These are phyloP conservation scores for Aspergillus sclerotioniger DNA, from an alignment of 495 filamentous ascomycete genomes.

Conservation along the genomic window DNA sequence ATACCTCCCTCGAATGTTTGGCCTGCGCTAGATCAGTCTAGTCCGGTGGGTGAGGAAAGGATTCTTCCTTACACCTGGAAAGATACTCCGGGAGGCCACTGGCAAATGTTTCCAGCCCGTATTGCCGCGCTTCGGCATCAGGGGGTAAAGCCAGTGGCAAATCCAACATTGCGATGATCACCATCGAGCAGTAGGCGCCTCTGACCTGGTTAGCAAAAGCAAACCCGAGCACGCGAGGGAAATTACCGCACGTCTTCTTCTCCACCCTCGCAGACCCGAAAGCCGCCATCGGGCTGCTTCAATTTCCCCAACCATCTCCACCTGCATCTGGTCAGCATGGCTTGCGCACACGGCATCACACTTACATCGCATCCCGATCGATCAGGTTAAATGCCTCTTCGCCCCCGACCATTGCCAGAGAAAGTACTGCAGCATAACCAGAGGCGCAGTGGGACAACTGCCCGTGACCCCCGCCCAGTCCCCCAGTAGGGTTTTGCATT, in stretches of 20 bases:
- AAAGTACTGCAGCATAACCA: constrained; percentile 80
- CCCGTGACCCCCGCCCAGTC: constrained; percentile 92
- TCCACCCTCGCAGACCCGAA: constrained; percentile 73
- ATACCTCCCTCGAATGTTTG: constrained; percentile 96
- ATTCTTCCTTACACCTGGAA: constrained; percentile 72
- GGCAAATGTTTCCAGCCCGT: constrained; percentile 53
- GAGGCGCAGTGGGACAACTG: constrained; percentile 84
- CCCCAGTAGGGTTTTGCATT: constrained; percentile 79
- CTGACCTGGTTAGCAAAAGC: constrained; percentile 39
- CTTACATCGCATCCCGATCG: constrained; percentile 73
- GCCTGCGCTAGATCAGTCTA: constrained; percentile 47
- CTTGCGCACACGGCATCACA: constrained; percentile 10
- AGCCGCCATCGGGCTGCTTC: constrained; percentile 82
- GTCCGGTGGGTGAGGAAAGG: constrained; percentile 4
- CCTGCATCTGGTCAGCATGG: constrained; percentile 35
- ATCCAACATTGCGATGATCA: constrained; percentile 76
- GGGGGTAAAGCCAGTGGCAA: constrained; percentile 74
- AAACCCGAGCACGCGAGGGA: neutral
- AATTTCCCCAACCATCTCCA: constrained; percentile 84
- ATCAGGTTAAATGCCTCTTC: constrained; percentile 69
- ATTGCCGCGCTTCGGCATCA: constrained; percentile 50
- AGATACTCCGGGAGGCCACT: constrained; percentile 76
- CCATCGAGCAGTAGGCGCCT: constrained; percentile 86
- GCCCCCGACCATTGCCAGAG: constrained; percentile 73
- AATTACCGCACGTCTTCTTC: constrained; percentile 87